Base-by-base conservation (phyloP, 2,329 filamentous ascomycete genomes). In the Beauveria rudraprayagi region DNA sequence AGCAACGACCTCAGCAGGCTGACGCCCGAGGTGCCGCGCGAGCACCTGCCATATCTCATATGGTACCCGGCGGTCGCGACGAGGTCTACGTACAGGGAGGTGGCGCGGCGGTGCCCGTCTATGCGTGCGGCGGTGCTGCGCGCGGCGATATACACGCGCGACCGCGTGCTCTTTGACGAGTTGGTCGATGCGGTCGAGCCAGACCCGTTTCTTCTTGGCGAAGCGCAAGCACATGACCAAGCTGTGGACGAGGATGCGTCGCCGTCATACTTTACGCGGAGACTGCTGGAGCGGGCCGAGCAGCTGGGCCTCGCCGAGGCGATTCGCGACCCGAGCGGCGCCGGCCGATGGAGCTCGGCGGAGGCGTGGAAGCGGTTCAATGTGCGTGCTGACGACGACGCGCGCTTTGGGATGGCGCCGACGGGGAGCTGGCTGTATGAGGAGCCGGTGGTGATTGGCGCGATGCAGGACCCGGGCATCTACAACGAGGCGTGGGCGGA, bases 1-100 rank as follows among this genome's bases (percentile, higher is more conserved):
- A 65, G 62, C 50, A 70, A 70, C 56, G 67, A 69, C 24, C 57
- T 71, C 14, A 67, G 66, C 3, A 58, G 61, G 9, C 63, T 66
- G 17, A 57, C 56, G 2, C 41, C 47, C 4, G 19, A 6, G 5
- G 14, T 47, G 4, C 19, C 17, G 10, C 51, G 1, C 1, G 37
- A 56, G 1, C 3, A 30, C 16, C 41, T 57, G 6, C 55, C 55
- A 3, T 47, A 46, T 4, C 2, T 62, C 28, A 64, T 62, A 2
- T 62, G 61, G 61, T 62, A 58, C 28, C 61, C 63, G 3, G 19
- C 55, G 43, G n/a, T 44, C 16, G 53, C 56, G 8, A 14, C n/a
- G 0, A 17, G 51, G 1, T 30, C 40, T 3, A 61, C 63, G 16
- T n/a, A 44, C 3, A 19, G 9, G 1, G 54, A 46, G 3, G 16